Evolutionary conservation across 306 rosid species (phyloP), one percentile per base, ranked within the genome.

Genomic region (Dalbergia cochinchinensis): DNA sequence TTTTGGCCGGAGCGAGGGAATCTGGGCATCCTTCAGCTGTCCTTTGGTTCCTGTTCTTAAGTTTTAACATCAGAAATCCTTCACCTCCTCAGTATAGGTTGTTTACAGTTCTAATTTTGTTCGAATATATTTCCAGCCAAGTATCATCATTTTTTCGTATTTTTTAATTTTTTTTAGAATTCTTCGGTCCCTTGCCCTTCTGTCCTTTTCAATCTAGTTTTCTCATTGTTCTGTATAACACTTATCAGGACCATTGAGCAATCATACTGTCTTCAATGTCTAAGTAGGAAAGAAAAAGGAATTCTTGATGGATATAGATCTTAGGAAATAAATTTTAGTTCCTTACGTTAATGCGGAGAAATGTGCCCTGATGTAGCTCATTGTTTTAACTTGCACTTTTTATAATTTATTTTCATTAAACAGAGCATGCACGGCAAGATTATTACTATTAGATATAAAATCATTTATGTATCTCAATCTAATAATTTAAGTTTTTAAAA

Each of bases 31-130:
- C 79, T 77, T 57, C 74, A 33, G 55, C 45, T 80, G 70, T 42
- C 54, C 60, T 76, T 75, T 42, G 71, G 82, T 82, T 87, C 85
- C 88, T 20, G 15, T 77, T 77, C 81, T 83, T 84, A 84, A 71
- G 70, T 71, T 77, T 57, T 73, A 82, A 70, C 83, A 47, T 83
- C 44, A 79, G 85, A 88, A 84, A 76, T 74, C 67, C 11, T 42
- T 81, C 13, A 77, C 62, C 44, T 19, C 45, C 42, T 12, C 15
- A 12, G 48, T 57, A 82, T 85, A 88, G 86, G 85, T 72, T 83
- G 74, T 83, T 69, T 66, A 74, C 34, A 75, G 87, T 68, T 74
- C 5, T 26, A 13, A 55, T 69, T 69, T 80, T 55, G 73, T 69
- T 80, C 16, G 12, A 22, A 61, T 68, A 37, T 79, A 47, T 54